phyloP scores from a whole-genome alignment of 345 rosid species.

The Ailanthus altissimus region DNA sequence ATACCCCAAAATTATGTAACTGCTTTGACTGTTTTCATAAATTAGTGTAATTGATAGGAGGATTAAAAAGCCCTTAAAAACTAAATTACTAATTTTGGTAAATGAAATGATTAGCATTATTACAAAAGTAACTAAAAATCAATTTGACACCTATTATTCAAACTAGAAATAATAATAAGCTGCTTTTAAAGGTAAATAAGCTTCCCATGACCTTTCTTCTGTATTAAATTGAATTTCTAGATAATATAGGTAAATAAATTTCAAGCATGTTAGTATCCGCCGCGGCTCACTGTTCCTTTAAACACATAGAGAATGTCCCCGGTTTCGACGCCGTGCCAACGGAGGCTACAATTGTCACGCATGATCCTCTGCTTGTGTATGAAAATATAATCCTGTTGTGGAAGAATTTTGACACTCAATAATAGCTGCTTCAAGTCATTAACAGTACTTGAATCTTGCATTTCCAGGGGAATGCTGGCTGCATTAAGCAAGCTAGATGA shows the following conservation, averaged over 20 bases:
- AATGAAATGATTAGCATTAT: background rate
- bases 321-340: slow-evolving; percentile 78
- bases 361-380: slow-evolving; percentile 86
- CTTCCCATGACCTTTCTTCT: background rate
- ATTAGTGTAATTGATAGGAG: too few relatives aligned
- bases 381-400: slow-evolving; percentile 71
- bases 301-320: slow-evolving; percentile 76
- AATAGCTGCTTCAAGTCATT: slow-evolving; percentile 54
- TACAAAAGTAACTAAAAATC: too few relatives aligned
- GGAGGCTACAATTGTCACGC: slow-evolving; percentile 66
- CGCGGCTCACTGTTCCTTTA: slow-evolving; percentile 58
- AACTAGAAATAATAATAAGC: too few relatives aligned
- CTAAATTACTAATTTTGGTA: background rate
- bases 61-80: too few relatives aligned
- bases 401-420: slow-evolving; percentile 50
- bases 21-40: too few relatives aligned
- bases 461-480: slow-evolving; percentile 66
- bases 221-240: background rate
- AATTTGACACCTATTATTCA: background rate
- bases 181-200: too few relatives aligned
- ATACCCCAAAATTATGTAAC: too few relatives aligned
- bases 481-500: slow-evolving; percentile 68
- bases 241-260: background rate
- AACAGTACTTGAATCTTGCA: slow-evolving; percentile 62
- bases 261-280: slow-evolving; percentile 26